A percentile compares a stretch with the other conserved stretches of the same genome.
Evolutionary conservation across 2,329 filamentous ascomycete genomes (phyloP).

Genomic region (Pseudodiploospora longispora): DNA sequence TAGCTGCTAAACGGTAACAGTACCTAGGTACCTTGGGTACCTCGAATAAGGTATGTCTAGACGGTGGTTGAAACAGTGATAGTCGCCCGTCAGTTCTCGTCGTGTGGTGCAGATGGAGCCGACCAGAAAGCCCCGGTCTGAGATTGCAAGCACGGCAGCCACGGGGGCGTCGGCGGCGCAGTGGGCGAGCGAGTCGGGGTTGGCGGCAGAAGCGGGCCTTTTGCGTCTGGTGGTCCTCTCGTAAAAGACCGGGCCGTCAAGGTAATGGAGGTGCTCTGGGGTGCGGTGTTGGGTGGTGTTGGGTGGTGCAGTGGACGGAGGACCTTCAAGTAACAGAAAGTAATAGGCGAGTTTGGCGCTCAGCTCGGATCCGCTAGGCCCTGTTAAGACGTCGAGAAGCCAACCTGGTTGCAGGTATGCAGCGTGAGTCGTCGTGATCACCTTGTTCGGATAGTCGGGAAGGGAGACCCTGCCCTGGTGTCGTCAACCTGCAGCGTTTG

Average conservation of each 20-base stretch:
- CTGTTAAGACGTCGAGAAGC: not conserved
- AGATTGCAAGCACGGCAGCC: not conserved
- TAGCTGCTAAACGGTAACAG: too few species aligned
- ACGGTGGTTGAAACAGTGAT: too few species aligned
- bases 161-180: not conserved
- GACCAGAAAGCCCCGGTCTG: not conserved
- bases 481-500: slow-evolving; percentile 17
- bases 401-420: not conserved
- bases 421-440: not conserved
- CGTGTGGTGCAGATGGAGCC: not conserved
- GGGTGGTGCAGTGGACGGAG: slow-evolving; percentile 1
- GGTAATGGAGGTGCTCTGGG: slow-evolving; percentile 17
- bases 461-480: slow-evolving; percentile 11
- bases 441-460: slow-evolving; percentile 13
- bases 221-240: not conserved
- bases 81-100: too few species aligned
- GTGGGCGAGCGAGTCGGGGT: not conserved
- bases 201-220: not conserved
- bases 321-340: not conserved
- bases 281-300: slow-evolving; percentile 13
- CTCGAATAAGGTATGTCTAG: too few species aligned
- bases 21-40: too few species aligned
- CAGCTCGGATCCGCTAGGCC: slow-evolving; percentile 18
- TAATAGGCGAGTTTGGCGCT: slow-evolving; percentile 22
- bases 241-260: not conserved